Evolutionary conservation across 1,284 basidiomycete genomes (phyloP), one percentile per base, ranked within the genome.

Genomic region (Pascua guehoae): DNA sequence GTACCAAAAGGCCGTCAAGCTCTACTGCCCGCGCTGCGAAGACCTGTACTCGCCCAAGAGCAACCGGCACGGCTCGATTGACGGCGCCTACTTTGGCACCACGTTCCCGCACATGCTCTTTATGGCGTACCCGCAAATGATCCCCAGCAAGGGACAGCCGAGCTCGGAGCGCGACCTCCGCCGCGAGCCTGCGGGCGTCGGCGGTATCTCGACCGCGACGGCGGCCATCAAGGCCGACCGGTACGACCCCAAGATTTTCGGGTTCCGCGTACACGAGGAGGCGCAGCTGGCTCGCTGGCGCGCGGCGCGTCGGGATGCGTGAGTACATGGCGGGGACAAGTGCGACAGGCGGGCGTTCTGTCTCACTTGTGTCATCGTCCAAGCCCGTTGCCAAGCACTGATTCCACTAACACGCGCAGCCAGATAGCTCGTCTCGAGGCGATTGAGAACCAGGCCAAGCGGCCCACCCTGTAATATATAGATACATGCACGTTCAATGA

Each of bases 41-140:
- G 94, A 97, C 76, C 86, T 97, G 63, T 96, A 97, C 78, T 91
- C 88, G 0, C 93, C 93, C 46, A 97, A 97, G 76, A 91, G 88
- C 3, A 92, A 91, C 11, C 84, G 93, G 41, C 93, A 97, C 75
- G 92, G 93, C 47, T 88, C 88, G 39, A 96, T 96, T 71, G 93
- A 97, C 74, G 93, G 93, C 37, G 93, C 94, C 2, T 97, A 94
- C 78, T 97, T 97, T 68, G 93, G 94, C 58, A 94, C 91, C 0
- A 95, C 91, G 0, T 97, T 97, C 79, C 91, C 92, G 0, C 93
- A 96, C 74, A 87, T 97, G 66, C 81, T 97, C 47, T 93, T 93
- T 80, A 89, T 97, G 80, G 91, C 94, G 44, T 95, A 96, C 74
- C 92, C 93, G 0, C 85, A 86, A 54, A 85, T 95, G 67, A 88